Evolutionary conservation across 306 rosid genomes (phyloP).

Genomic region (Medicago truncatula): DNA sequence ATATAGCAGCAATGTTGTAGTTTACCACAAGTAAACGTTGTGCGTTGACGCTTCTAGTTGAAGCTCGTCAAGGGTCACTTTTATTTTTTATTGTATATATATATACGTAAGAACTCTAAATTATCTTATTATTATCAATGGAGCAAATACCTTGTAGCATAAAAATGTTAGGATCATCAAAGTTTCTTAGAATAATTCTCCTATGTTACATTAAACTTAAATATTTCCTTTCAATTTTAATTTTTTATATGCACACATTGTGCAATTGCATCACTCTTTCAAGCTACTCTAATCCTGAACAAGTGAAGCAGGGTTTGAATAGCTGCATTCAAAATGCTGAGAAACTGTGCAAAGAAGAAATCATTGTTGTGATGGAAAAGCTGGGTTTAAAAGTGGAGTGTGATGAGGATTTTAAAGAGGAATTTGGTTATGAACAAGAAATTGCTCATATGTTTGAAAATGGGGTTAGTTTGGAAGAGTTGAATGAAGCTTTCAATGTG

Average conservation of each 20-base stretch:
- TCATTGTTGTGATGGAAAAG: conserved; percentile 43
- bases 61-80: background rate
- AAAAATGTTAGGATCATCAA: background rate
- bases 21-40: background rate
- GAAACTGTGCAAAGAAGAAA: conserved; percentile 47
- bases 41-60: conserved; percentile 12
- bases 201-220: background rate
- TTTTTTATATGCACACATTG: conserved; percentile 19
- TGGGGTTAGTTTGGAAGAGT: conserved; percentile 53
- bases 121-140: conserved; percentile 9
- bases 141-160: conserved; percentile 14
- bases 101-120: background rate
- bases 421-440: conserved; percentile 40
- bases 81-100: background rate
- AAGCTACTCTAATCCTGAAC: background rate
- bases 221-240: conserved; percentile 19
- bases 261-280: background rate
- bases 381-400: conserved; percentile 39
- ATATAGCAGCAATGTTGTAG: background rate
- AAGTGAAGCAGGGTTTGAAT: background rate
- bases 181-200: conserved; percentile 16
- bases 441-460: conserved; percentile 44
- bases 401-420: conserved; percentile 19
- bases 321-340: conserved; percentile 10
- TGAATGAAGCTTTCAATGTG: conserved; percentile 58